Percentiles rank a stretch among this genome's conserved stretches.
These are phyloP conservation scores for Apiospora saccharicola DNA, from an alignment of 2,329 filamentous ascomycete species.

Conservation along the genomic window DNA sequence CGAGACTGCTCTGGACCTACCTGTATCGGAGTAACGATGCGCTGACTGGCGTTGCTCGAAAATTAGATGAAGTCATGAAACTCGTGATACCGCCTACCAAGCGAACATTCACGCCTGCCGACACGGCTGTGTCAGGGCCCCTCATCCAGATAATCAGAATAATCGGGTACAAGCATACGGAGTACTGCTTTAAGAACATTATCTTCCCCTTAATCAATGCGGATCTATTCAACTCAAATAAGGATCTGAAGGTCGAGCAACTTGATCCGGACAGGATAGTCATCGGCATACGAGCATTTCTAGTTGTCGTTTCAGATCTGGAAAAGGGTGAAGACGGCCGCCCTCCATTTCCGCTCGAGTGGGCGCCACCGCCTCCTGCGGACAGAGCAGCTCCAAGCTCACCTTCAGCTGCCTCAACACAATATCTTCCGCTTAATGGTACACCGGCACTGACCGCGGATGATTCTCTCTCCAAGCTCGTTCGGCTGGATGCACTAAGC, in stretches of 20 bases:
- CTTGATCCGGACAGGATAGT: slow-evolving; percentile 96
- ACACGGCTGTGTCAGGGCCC: slow-evolving; percentile 84
- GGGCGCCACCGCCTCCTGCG: slow-evolving; percentile 47
- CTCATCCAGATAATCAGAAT: slow-evolving; percentile 93
- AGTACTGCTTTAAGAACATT: slow-evolving; percentile 89
- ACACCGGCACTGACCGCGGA: slow-evolving; percentile 51
- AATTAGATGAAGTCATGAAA: slow-evolving; percentile 88
- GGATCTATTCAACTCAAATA: slow-evolving; percentile 79
- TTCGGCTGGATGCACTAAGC: slow-evolving; percentile 68
- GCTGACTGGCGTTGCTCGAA: slow-evolving; percentile 71
- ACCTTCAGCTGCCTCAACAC: slow-evolving; percentile 54
- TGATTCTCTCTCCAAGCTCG: slow-evolving; percentile 72
- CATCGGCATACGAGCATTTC: slow-evolving; percentile 93
- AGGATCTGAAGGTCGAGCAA: slow-evolving; percentile 86
- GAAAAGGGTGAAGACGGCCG: slow-evolving; percentile 80
- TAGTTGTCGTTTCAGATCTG: slow-evolving; percentile 91
- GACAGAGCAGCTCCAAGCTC: slow-evolving; percentile 57
- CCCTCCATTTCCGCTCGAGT: slow-evolving; percentile 85
- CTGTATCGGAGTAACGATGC: slow-evolving; percentile 84
- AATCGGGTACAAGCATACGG: slow-evolving; percentile 91
- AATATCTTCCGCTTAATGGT: slow-evolving; percentile 36
- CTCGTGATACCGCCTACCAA: slow-evolving; percentile 83
- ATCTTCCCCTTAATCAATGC: slow-evolving; percentile 97
- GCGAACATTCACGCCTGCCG: slow-evolving; percentile 81
- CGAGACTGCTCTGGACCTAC: slow-evolving; percentile 92